Evolutionary conservation across 2,329 filamentous ascomycete genomes (phyloP), one percentile per base, ranked within the genome.

Genomic region (Cytospora piceae): DNA sequence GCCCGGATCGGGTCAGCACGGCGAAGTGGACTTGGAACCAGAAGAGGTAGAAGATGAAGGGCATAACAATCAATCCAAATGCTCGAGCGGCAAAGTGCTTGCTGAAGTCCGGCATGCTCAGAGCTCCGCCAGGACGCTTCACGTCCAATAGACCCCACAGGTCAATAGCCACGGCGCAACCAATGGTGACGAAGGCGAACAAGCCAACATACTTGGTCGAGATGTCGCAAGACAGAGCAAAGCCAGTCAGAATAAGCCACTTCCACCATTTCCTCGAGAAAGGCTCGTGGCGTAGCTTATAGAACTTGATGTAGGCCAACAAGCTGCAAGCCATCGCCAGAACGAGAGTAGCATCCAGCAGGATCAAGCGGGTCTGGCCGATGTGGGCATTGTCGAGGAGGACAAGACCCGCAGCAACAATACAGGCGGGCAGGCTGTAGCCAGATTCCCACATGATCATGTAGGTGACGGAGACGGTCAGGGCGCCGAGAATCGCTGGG

Each of bases 21-120:
- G 92, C 85, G 77, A 99, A 99, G 81, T 99, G 95, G 34, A 99
- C 94, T 84, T 99, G 95, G 89, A 99, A 99, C 95, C 95, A 99
- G 85, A 99, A 98, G 56, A 99, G 87, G 79, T 99, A 99, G 80
- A 99, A 96, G 74, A 98, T 83, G 83, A 99, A 97, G 17, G 95
- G 95, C 71, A 98, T 87, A 71, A 97, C 77, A 72, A 98, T 92
- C 64, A 99, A 83, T 17, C 91, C 94, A 69, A 96, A 82, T n/a
- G 89, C 87, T 61, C 95, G 91, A 69, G 95, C 95, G 49, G 82
- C 86, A 76, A 99, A 96, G 79, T 99, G 95, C 81, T 96, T 94
- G 70, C 84, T 87, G 76, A 97, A 98, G 52, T 91, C 85, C 58
- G 86, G 82, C 71, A 99, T 83, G 72, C 82, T 89, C 73, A 99